These are phyloP conservation scores for Pseudogymnoascus pannorum DNA, from an alignment of 2,329 filamentous ascomycete genomes.

Conservation along the genomic window DNA sequence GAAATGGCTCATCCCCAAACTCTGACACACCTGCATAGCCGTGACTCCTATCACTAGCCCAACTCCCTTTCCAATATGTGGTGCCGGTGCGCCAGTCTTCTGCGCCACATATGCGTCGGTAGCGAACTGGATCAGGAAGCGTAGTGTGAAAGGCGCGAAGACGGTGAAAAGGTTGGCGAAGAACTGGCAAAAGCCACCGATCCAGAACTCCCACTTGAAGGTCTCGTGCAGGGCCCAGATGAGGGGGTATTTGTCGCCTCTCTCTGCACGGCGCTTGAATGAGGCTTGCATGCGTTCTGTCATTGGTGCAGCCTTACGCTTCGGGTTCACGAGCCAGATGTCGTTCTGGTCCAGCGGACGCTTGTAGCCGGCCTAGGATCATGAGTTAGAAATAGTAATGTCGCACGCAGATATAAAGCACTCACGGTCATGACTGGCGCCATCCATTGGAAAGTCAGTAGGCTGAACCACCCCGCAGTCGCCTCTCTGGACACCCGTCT, in stretches of 20 bases:
- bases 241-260: conserved; percentile 66
- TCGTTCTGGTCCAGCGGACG: conserved; percentile 76
- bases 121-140: conserved; percentile 81
- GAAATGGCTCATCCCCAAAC: conserved; percentile 78
- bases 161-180: conserved; percentile 69
- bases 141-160: conserved; percentile 74
- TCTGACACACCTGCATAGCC: conserved; percentile 76
- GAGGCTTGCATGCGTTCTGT: conserved; percentile 57
- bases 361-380: conserved; percentile 66
- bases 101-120: conserved; percentile 67
- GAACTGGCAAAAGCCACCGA: conserved; percentile 74
- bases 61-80: conserved; percentile 66
- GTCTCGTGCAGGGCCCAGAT: conserved; percentile 79
- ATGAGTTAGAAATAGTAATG: conserved; percentile 16
- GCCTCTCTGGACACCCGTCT: conserved; percentile 58
- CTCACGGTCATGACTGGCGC: conserved; percentile 72
- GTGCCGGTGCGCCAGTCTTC: conserved; percentile 42
- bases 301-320: conserved; percentile 64
- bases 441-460: conserved; percentile 84
- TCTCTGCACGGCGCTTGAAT: conserved; percentile 60
- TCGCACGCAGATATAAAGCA: conserved; percentile 15
- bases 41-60: conserved; percentile 81
- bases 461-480: conserved; percentile 65
- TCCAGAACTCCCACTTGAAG: conserved; percentile 74
- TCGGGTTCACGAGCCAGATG: conserved; percentile 81